Conservation (phyloP, 352 stramenopile species). For the Pythium periplocum region DNA sequence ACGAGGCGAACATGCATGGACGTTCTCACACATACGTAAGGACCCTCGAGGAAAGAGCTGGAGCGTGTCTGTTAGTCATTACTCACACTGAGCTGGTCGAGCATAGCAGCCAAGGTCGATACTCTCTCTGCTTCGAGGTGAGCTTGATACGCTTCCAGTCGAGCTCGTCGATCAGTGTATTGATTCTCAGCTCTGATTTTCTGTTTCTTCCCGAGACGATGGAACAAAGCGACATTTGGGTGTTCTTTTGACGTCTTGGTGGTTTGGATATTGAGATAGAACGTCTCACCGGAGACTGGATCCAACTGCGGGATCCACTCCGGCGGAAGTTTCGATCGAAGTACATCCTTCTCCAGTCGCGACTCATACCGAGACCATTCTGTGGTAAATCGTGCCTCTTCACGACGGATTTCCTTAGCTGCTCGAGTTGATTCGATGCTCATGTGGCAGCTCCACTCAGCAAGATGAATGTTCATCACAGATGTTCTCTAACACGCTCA, state of each 20-base stretch:
- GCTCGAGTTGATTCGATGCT: slow-evolving; percentile 21
- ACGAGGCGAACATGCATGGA: no score
- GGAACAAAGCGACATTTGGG: slow-evolving; percentile 27
- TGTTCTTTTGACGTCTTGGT: slow-evolving; percentile 26
- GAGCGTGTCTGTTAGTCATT: no score
- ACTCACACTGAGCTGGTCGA: background rate
- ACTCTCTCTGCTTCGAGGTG: slow-evolving; percentile 15
- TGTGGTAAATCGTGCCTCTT: slow-evolving; percentile 15
- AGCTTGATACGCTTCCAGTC: slow-evolving; percentile 22
- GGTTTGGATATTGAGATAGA: slow-evolving; percentile 36
- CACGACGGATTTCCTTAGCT: slow-evolving; percentile 16
- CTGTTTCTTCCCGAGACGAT: slow-evolving; percentile 28
- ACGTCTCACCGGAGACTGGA: slow-evolving; percentile 26
- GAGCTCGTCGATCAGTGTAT: slow-evolving; percentile 10
- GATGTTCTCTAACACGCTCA: background rate
- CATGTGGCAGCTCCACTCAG: slow-evolving; percentile 30
- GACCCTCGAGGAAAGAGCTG: no score
- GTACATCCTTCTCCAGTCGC: slow-evolving; percentile 32
- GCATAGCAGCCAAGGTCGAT: background rate
- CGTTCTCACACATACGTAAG: no score
- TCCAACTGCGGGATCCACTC: slow-evolving; percentile 48
- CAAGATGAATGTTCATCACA: slow-evolving; percentile 7
- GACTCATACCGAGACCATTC: slow-evolving; percentile 34
- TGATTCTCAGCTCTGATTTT: slow-evolving; percentile 19
- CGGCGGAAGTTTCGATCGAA: slow-evolving; percentile 23